Evolutionary conservation across 257 asterid species (phyloP), one percentile per base, ranked within the genome.

Genomic region (Craterostigma plantagineum): DNA sequence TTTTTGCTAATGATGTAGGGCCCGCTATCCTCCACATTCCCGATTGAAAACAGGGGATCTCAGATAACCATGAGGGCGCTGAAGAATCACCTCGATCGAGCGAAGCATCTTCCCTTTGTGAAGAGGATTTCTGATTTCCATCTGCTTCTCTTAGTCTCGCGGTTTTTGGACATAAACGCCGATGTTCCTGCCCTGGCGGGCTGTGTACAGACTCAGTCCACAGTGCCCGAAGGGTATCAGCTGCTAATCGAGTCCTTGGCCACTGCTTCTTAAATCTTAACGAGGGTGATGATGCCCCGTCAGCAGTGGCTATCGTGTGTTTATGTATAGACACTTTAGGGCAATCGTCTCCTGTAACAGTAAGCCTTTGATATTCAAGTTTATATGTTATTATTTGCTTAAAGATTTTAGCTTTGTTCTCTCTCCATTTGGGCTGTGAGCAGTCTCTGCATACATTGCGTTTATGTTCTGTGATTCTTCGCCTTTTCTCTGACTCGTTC

Each of bases 91-190:
- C 70, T 90, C 51, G 84, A 90, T 15, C 65, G 92, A 40, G 46
- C 84, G 46, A 90, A 71, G 68, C 61, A 35, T 55, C 63, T 72
- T 23, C 71, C 94, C 4, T 83, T 76, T 12, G 87, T 77, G 68
- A 79, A 79, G 65, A 73, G 72, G 50, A 90, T 83, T 12, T 71
- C 98, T 7, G 98, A 90, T 49, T 90, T 90, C 57, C 98, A 90
- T 58, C 76, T 83, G 48, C 75, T 90, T 23, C 92, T 83, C 35
- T 49, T 76, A 56, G 56, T 90, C 13, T 85, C 79, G 11, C 67
- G 80, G 64, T 68, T 65, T 54, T 53, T 90, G 51, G 98, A 83
- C 36, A 56, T 83, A 27, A 70, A 87, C 51, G 48, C 91, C 8
- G 98, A 90, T 49, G 79, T 83, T 39, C 95, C 98, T 9, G 81